Base-by-base conservation (phyloP, 257 asterid species). In the Nicotiana sylvestris region DNA sequence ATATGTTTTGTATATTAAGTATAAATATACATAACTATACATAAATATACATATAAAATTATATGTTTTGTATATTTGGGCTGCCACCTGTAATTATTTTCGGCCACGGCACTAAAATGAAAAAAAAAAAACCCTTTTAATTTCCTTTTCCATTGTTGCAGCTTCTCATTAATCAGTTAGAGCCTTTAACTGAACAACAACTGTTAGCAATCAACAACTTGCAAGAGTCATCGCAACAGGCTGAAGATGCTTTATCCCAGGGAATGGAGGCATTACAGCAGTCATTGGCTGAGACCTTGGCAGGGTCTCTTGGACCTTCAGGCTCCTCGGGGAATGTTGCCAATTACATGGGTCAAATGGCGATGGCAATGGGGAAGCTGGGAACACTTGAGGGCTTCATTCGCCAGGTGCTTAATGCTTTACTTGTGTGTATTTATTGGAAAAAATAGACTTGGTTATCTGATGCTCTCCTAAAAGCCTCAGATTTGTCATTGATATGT, bases 191-290 rank as follows among this genome's bases (percentile, higher is more conserved):
- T 0, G 98, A 93, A 87, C 98, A 95, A 83, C 99, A 95, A 82
- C n/a, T 92, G 84, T 39, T 91, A 85, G 97, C 95, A 5, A 90
- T 93, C 85, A 91, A 90, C 88, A 95, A 91, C 88, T 90, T 95
- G 88, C 99, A 95, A 83, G 93, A 92, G 84, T 91, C 98, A 16
- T 92, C 98, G 35, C 97, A 95, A 82, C 99, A 95, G 84, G 97
- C 94, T 0, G 99, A 95, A 86, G 99, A 95, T 83, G 97, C 99
- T 49, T 86, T 95, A 83, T 92, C 99, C 21, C 99, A 95, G 84
- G 99, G 99, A 83, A 95, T 95, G 99, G 98, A 95, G 83, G 98
- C 99, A 62, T 83, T 95, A 90, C 99, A 95, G 84, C 98, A 92
- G 87, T 93, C 98, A 6, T 87, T 95, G 84, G 97, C 97, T 7